Evolutionary conservation across 768 basidiomycete genomes (phyloP).

Genomic region (Lactarius evosmus): DNA sequence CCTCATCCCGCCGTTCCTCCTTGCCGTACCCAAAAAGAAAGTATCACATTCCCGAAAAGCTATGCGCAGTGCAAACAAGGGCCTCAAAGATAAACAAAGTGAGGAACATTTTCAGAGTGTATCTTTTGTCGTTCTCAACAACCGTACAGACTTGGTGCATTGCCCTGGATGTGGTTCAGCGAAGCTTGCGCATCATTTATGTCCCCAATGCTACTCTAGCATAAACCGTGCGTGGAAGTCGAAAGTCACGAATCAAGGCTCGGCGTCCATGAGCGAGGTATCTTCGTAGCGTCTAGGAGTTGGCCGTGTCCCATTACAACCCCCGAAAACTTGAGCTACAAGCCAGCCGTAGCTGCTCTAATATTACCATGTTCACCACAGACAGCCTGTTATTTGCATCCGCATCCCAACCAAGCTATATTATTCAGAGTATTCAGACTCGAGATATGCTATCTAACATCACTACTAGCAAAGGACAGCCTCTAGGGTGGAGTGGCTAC

Average conservation of each 20-base stretch:
- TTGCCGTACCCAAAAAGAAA: conserved; percentile 94
- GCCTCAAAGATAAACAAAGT: conserved; percentile 93
- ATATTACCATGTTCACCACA: not conserved
- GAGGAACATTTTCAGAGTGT: conserved; percentile 30
- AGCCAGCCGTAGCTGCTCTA: not conserved
- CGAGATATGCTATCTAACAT: not conserved
- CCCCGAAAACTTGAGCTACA: not conserved
- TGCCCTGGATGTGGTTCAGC: conserved; percentile 88
- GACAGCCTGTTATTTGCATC: not conserved
- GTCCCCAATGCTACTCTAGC: conserved; percentile 73
- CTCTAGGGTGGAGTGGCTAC: not conserved
- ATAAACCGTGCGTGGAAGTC: conserved; percentile 64
- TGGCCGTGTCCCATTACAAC: not conserved
- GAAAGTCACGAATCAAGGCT: conserved; percentile 25
- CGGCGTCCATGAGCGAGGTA: not conserved
- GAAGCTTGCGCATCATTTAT: conserved; percentile 87
- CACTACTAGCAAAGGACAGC: not conserved
- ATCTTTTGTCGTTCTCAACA: not conserved
- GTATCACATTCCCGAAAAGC: conserved; percentile 89
- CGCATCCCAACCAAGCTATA: not conserved
- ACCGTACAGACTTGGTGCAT: conserved; percentile 70
- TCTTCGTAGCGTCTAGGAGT: conserved; percentile 9
- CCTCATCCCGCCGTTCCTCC: conserved; percentile 81
- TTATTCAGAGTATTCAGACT: not conserved
- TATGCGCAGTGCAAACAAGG: conserved; percentile 95